Evolutionary conservation across 2,329 filamentous ascomycete species (phyloP).

Genomic region (Hypoxylon sp.): DNA sequence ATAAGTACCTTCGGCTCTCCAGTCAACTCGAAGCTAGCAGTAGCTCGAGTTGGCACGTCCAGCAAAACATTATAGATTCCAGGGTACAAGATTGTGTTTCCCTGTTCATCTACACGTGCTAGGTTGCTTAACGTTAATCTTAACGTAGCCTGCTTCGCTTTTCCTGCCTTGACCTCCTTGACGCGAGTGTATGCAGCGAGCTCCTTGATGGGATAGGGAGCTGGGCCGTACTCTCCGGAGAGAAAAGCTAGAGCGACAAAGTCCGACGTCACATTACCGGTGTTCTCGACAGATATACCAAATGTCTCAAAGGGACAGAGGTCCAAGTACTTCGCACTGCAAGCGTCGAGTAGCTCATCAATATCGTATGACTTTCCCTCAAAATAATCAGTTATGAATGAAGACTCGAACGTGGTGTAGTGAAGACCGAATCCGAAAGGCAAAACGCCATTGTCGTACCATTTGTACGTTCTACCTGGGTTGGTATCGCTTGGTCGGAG

Average conservation of each 20-base stretch:
- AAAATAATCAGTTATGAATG: slow-evolving; percentile 25
- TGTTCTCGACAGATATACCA: slow-evolving; percentile 52
- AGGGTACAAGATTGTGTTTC: slow-evolving; percentile 57
- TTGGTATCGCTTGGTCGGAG: slow-evolving; percentile 53
- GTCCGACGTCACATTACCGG: slow-evolving; percentile 52
- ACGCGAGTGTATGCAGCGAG: slow-evolving; percentile 56
- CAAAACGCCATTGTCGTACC: slow-evolving; percentile 56
- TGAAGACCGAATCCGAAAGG: slow-evolving; percentile 59
- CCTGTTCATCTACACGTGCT: slow-evolving; percentile 54
- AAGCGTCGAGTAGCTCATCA: slow-evolving; percentile 45
- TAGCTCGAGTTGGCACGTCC: slow-evolving; percentile 50
- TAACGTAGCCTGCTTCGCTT: slow-evolving; percentile 44
- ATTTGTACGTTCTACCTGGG: slow-evolving; percentile 60
- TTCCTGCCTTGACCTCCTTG: slow-evolving; percentile 39
- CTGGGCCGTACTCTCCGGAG: slow-evolving; percentile 50
- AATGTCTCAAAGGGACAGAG: slow-evolving; percentile 51
- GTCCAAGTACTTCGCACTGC: slow-evolving; percentile 48
- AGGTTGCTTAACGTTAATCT: slow-evolving; percentile 54
- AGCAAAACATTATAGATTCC: slow-evolving; percentile 54
- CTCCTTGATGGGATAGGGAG: slow-evolving; percentile 56
- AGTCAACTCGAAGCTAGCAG: slow-evolving; percentile 51
- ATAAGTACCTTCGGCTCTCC: slow-evolving; percentile 49
- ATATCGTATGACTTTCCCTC: slow-evolving; percentile 42
- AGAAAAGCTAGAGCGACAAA: slow-evolving; percentile 57
- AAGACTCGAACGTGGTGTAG: slow-evolving; percentile 56